These are phyloP conservation scores for Bipolaris sorokiniana DNA, from an alignment of 2,329 filamentous ascomycete genomes.

Conservation along the genomic window DNA sequence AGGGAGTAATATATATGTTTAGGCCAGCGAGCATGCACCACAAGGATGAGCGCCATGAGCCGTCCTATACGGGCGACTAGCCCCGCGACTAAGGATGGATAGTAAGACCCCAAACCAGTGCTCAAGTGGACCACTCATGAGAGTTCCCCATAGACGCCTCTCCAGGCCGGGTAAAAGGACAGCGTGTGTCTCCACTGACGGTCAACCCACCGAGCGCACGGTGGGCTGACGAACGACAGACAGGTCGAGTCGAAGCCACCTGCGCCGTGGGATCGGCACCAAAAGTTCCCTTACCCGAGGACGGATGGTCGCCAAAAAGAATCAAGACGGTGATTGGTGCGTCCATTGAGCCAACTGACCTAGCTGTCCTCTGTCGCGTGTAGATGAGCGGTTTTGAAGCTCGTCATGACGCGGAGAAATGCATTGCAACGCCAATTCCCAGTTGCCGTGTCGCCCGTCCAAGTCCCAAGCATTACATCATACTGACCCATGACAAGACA, in stretches of 20 bases:
- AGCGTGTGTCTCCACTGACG: slow-evolving; percentile 30
- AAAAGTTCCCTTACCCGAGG: slow-evolving; percentile 34
- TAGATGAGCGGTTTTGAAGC: slow-evolving; percentile 20
- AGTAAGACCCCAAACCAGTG: slow-evolving; percentile 40
- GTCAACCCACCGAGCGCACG: slow-evolving; percentile 29
- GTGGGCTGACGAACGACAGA: slow-evolving; percentile 30
- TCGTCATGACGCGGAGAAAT: slow-evolving; percentile 28
- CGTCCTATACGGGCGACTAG: slow-evolving; percentile 29
- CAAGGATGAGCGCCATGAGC: slow-evolving; percentile 40
- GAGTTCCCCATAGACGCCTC: slow-evolving; percentile 36
- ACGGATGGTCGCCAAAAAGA: slow-evolving; percentile 35
- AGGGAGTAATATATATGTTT: slow-evolving; percentile 44
- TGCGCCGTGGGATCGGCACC: slow-evolving; percentile 37
- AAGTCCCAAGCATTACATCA: slow-evolving; percentile 32
- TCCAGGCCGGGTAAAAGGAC: slow-evolving; percentile 46
- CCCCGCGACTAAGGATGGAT: slow-evolving; percentile 27
- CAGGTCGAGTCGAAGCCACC: slow-evolving; percentile 27
- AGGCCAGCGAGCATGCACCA: slow-evolving; percentile 24
- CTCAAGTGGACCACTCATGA: slow-evolving; percentile 39
- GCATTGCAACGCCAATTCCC: slow-evolving; percentile 12
- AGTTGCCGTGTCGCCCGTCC: slow-evolving; percentile 14
- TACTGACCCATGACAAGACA: slow-evolving; percentile 8
- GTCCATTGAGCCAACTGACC: slow-evolving; percentile 31
- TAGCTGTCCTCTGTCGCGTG: slow-evolving; percentile 14
- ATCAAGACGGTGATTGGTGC: slow-evolving; percentile 24